Base-by-base conservation (phyloP, 2,329 filamentous ascomycete species). In the Alternaria sp. region DNA sequence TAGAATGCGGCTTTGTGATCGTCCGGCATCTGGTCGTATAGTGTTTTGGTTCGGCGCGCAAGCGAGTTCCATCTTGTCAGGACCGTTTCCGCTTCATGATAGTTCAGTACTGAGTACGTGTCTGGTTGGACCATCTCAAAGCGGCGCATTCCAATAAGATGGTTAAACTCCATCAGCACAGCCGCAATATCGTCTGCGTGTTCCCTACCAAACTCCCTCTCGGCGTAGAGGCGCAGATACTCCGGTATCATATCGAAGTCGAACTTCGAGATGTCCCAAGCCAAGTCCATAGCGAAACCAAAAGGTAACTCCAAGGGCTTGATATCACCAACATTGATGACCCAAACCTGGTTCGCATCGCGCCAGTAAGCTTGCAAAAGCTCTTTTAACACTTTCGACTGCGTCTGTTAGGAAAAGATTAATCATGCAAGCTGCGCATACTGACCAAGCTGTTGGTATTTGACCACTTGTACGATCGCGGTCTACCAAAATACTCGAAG, bases 241-340 rank as follows among this genome's bases (percentile, higher is more conserved):
- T 12, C 14, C 15, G 20, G 90, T 82, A 80, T 90, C 85, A 70
- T 71, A 4, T 62, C 26, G n/a, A 57, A 64, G 44, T 58, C 41
- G 21, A 66, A 63, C 9, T 51, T 60, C 6, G 58, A 55, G 4
- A 55, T n/a, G 28, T 74, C n/a, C 57, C 57, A 59, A 30, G 47
- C 49, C 7, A 55, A 45, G 4, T 53, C 49, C 41, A 44, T 49
- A 37, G 46, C 45, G 30, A 57, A 57, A n/a, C 53, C 43, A 11
- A 51, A 21, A 7, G 45, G 50, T 21, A 76, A 51, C 73, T 82
- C 82, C 12, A 89, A 79, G 1, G 86, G 86, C 76, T 90, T 90
- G 51, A 90, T 79, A 68, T 90, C 88, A 21, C 87, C 88, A 15
- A 90, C 85, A 66, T 90, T 90, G 63, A 89, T 86, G 46, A 90